A percentile compares a stretch with the other conserved stretches of the same genome.
These are phyloP conservation scores for Chalciporus pseudorubinellus DNA, from an alignment of 768 basidiomycete species.

Conservation along the genomic window DNA sequence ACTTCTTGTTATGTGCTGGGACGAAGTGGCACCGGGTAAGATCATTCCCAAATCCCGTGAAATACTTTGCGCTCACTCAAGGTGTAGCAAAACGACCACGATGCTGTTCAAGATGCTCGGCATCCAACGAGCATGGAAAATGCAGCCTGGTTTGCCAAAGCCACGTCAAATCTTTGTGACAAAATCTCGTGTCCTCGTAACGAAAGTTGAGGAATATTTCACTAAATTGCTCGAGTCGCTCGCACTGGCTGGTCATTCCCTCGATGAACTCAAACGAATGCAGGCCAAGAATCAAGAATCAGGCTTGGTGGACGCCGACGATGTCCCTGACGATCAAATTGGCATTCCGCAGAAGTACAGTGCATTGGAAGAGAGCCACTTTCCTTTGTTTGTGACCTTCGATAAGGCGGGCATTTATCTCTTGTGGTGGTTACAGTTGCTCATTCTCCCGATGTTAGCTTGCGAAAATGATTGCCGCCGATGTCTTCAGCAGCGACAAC, in stretches of 20 bases:
- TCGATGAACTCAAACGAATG: slow-evolving; percentile 38
- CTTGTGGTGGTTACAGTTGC: not conserved
- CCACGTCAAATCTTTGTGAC: slow-evolving; percentile 74
- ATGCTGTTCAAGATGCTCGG: slow-evolving; percentile 77
- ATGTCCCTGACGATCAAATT: slow-evolving; percentile 34
- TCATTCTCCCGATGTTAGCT: slow-evolving; percentile 15
- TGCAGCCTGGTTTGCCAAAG: slow-evolving; percentile 36
- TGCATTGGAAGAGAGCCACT: slow-evolving; percentile 55
- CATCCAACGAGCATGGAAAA: slow-evolving; percentile 55
- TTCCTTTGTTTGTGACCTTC: slow-evolving; percentile 69
- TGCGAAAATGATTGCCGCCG: slow-evolving; percentile 25
- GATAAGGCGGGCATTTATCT: slow-evolving; percentile 45
- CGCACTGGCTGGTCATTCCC: slow-evolving; percentile 33
- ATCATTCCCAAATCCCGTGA: not conserved
- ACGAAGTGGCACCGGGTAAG: slow-evolving; percentile 70
- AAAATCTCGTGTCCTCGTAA: slow-evolving; percentile 60
- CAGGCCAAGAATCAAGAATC: slow-evolving; percentile 16
- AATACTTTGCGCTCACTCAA: not conserved
- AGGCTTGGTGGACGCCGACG: slow-evolving; percentile 33
- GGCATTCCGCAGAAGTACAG: slow-evolving; percentile 49
- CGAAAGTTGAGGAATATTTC: slow-evolving; percentile 72
- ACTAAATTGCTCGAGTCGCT: slow-evolving; percentile 47
- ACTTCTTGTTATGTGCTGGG: slow-evolving; percentile 67
- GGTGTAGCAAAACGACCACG: slow-evolving; percentile 64
- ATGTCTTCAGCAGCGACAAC: slow-evolving; percentile 13